Conservation (phyloP, 2,329 filamentous ascomycete genomes). For the Apiospora aurea region DNA sequence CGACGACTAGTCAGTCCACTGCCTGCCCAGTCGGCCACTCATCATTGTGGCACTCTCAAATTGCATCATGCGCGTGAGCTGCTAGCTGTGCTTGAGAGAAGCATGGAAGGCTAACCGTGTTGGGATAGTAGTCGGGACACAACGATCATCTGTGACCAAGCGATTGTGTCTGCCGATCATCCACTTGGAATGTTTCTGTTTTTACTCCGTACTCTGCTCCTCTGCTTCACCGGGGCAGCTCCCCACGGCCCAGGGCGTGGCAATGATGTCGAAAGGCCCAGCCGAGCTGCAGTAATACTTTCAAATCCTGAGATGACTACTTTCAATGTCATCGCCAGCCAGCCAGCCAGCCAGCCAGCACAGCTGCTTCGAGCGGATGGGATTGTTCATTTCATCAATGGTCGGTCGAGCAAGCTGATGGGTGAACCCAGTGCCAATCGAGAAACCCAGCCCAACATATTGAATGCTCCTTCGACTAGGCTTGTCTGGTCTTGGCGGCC, state of each 20-base stretch:
- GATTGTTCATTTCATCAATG: conserved; percentile 3
- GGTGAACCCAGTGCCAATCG: conserved; percentile 19
- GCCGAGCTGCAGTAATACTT: neutral
- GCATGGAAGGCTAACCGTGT: conserved; percentile 26
- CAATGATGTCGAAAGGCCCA: conserved; percentile 6
- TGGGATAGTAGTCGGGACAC: conserved; percentile 24
- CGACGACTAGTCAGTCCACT: conserved; percentile 3
- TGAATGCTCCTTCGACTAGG: conserved; percentile 23
- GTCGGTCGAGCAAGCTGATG: conserved; percentile 8
- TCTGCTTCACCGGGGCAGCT: conserved; percentile 1
- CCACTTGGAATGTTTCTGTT: conserved; percentile 30
- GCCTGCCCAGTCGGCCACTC: neutral
- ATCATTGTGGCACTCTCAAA: conserved; percentile 25
- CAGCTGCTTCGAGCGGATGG: neutral
- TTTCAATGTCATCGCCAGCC: neutral
- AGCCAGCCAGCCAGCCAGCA: neutral
- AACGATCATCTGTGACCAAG: conserved; percentile 29
- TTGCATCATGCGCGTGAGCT: conserved; percentile 27
- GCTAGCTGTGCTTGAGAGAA: conserved; percentile 23
- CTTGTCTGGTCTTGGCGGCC: conserved; percentile 23
- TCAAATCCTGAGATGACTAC: neutral
- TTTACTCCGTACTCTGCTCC: conserved; percentile 23
- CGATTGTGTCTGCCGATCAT: conserved; percentile 30
- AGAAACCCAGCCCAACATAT: conserved; percentile 21
- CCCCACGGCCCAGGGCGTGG: conserved; percentile 11